Conservation (phyloP, 768 basidiomycete genomes). For the Coprinopsis cinerea region DNA sequence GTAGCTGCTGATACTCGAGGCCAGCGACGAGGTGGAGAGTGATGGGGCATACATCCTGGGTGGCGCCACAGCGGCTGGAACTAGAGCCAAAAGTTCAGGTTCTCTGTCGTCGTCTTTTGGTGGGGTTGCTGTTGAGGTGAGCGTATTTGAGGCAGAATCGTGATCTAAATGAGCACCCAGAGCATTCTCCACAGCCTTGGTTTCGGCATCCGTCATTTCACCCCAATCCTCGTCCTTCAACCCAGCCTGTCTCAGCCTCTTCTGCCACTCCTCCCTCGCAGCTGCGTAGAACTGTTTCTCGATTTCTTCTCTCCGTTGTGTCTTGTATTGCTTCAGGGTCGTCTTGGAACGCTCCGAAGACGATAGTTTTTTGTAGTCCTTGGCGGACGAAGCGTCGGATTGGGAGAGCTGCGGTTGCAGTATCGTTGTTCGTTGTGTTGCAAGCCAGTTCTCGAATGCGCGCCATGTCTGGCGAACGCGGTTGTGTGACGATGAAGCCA, state of each 20-base stretch:
- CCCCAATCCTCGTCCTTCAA: conserved; percentile 41
- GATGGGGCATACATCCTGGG: conserved; percentile 15
- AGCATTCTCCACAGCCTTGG: conserved; percentile 25
- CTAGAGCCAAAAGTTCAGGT: background rate
- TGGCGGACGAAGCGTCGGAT: background rate
- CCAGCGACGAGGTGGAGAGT: conserved; percentile 28
- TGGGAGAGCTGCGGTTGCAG: background rate
- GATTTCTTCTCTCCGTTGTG: conserved; percentile 5
- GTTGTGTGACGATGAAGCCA: background rate
- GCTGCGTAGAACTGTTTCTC: conserved; percentile 27
- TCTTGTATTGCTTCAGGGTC: background rate
- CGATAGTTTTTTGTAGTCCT: background rate
- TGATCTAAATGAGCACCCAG: conserved; percentile 25
- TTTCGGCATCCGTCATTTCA: conserved; percentile 33
- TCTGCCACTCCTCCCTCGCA: conserved; percentile 38
- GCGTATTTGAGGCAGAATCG: conserved; percentile 7
- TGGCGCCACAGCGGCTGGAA: background rate
- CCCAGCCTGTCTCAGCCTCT: conserved; percentile 24
- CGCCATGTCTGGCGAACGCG: conserved; percentile 1
- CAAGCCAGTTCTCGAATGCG: background rate
- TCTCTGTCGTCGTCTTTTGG: background rate
- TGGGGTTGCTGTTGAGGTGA: background rate
- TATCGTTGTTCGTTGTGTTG: background rate
- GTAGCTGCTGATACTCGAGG: conserved; percentile 32
- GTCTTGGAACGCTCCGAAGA: background rate